Evolutionary conservation across 2,329 filamentous ascomycete species (phyloP).

Genomic region (Magnaporthiopsis poae): DNA sequence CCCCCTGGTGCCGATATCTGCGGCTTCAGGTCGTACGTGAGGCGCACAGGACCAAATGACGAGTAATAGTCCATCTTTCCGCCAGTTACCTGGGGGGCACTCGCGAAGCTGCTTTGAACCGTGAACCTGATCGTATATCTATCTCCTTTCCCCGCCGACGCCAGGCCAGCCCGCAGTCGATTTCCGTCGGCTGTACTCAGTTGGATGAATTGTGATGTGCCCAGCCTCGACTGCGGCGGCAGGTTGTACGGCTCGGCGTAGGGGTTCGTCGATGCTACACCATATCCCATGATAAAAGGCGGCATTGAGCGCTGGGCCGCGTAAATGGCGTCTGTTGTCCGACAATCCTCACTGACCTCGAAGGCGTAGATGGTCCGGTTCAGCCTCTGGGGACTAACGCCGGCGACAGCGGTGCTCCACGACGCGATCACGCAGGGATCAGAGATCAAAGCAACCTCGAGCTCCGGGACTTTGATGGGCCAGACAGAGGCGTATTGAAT

Average conservation of each 20-base stretch:
- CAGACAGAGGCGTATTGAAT: constrained; percentile 16
- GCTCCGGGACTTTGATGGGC: constrained; percentile 13
- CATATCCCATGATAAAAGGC: constrained; percentile 12
- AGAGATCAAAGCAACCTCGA: constrained; percentile 12
- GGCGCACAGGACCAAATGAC: constrained; percentile 15
- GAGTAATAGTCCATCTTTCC: constrained; percentile 17
- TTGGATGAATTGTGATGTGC: constrained; percentile 11
- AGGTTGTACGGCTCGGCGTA: constrained; percentile 14
- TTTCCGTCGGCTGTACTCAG: constrained; percentile 8
- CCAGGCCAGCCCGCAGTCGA: constrained; percentile 10
- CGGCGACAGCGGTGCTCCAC: constrained; percentile 12
- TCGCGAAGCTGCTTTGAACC: constrained; percentile 13
- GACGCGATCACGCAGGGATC: constrained; percentile 10
- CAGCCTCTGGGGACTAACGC: constrained; percentile 12
- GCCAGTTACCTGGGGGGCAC: constrained; percentile 10
- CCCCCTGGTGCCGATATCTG: constrained; percentile 25
- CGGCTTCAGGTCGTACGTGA: constrained; percentile 20
- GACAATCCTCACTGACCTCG: constrained; percentile 12
- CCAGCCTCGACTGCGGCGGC: constrained; percentile 13
- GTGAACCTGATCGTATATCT: constrained; percentile 15
- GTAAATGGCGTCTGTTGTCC: constrained; percentile 10
- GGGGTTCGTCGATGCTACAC: constrained; percentile 7
- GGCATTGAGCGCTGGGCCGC: constrained; percentile 9
- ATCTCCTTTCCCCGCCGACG: constrained; percentile 8
- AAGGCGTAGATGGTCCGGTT: constrained; percentile 15